phyloP scores from a whole-genome alignment of 805 yeast species.

The Danielozyma ontarioensis region DNA sequence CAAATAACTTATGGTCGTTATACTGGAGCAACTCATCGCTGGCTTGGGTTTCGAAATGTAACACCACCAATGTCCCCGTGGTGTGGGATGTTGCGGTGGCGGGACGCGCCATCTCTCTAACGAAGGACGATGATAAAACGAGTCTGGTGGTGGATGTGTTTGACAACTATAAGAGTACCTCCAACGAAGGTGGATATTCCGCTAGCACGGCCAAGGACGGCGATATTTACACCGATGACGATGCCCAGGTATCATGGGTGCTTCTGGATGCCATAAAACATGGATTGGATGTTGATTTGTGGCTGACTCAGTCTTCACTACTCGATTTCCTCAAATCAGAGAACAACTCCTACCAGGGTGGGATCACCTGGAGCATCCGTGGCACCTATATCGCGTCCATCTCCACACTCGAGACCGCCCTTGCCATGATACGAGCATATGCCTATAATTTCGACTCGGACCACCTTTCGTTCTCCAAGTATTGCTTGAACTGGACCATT shows the following conservation, averaged over 20 bases:
- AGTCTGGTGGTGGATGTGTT: conserved; percentile 7
- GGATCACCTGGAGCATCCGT: conserved; percentile 6
- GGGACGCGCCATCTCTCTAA: conserved; percentile 12
- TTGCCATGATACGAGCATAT: conserved; percentile 8
- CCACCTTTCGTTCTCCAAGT: conserved; percentile 5
- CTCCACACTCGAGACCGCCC: conserved; percentile 11
- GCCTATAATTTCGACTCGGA: conserved; percentile 3
- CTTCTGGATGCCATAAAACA: conserved; percentile 7
- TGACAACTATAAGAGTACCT: conserved; percentile 6
- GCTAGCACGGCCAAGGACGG: conserved; percentile 6
- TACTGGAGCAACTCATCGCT: conserved; percentile 7
- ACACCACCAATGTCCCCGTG: conserved; percentile 8
- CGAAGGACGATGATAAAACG: conserved; percentile 3
- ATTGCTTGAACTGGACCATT: conserved; percentile 7
- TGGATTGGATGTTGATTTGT: too few relatives aligned
- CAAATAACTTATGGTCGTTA: conserved; percentile 6
- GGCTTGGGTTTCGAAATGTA: conserved; percentile 12
- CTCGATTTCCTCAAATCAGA: conserved; percentile 5
- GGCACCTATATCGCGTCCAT: conserved; percentile 10
- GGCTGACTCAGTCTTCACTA: too few relatives aligned
- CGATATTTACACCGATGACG: conserved; percentile 10
- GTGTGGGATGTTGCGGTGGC: conserved; percentile 23
- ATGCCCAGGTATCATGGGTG: conserved; percentile 11
- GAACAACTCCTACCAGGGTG: conserved; percentile 7
- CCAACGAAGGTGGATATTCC: conserved; percentile 7